Percentiles rank a stretch among this genome's conserved stretches.
Evolutionary conservation across 495 filamentous ascomycete genomes (phyloP).

Genomic region (Evernia prunastri): DNA sequence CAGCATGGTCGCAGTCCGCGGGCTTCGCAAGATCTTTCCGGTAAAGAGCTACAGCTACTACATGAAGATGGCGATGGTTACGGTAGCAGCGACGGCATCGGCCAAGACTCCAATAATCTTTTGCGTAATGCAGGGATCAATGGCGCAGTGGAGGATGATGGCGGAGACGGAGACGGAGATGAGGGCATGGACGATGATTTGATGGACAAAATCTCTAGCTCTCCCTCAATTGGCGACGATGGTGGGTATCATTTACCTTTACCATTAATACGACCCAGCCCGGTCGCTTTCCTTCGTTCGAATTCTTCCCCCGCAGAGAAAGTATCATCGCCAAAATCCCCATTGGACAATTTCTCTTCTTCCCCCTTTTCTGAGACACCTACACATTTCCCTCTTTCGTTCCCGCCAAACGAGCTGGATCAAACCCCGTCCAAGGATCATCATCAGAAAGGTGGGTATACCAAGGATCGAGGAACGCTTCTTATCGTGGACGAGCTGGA

Average conservation of each 20-base stretch:
- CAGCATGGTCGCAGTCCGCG: conserved; percentile 52
- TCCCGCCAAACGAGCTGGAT: conserved; percentile 27
- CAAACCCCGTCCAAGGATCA: conserved; percentile 44
- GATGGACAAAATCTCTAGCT: conserved; percentile 97
- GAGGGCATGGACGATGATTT: conserved; percentile 79
- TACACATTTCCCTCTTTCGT: conserved; percentile 39
- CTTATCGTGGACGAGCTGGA: conserved; percentile 20
- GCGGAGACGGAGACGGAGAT: conserved; percentile 68
- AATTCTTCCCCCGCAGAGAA: conserved; percentile 30
- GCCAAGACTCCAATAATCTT: conserved; percentile 35
- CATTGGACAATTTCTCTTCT: conserved; percentile 38
- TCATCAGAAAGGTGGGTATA: conserved; percentile 58
- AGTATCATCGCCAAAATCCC: conserved; percentile 24
- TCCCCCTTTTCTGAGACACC: conserved; percentile 49
- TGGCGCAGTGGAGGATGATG: conserved; percentile 50
- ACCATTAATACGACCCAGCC: conserved; percentile 35
- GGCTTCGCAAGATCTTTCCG: conserved; percentile 32
- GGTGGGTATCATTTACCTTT: conserved; percentile 63
- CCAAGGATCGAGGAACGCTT: conserved; percentile 14
- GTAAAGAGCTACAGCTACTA: conserved; percentile 35
- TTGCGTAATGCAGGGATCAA: conserved; percentile 28
- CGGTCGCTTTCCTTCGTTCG: conserved; percentile 39
- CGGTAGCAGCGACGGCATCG: conserved; percentile 43
- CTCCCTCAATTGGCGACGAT: conserved; percentile 89
- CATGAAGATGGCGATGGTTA: conserved; percentile 47